Conservation (phyloP, 1,284 basidiomycete genomes). For the Lignosus rhinocerotis region DNA sequence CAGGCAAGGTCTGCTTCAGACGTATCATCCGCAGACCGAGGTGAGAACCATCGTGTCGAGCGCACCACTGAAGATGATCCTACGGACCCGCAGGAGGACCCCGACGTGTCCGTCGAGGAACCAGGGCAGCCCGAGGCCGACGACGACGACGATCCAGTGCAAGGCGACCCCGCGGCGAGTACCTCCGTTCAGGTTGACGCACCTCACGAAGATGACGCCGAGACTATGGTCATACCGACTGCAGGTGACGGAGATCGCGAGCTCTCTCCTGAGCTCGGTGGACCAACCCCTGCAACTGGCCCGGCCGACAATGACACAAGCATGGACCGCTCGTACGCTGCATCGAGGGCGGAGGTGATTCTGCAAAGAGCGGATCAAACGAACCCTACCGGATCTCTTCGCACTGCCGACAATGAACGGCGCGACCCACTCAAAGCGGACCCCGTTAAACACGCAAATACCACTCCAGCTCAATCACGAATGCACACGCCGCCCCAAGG, state of each 20-base stretch:
- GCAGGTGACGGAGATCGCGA: neutral
- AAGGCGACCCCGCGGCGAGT: neutral
- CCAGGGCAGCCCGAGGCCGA: neutral
- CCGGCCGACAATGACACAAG: too few relatives aligned
- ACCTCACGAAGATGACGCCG: neutral
- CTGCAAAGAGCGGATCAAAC: conserved; percentile 17
- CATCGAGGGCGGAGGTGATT: neutral
- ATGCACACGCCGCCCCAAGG: conserved; percentile 23
- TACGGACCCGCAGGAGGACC: conserved; percentile 14
- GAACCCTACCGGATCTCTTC: conserved; percentile 25
- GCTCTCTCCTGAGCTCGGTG: conserved; percentile 8
- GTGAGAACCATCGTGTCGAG: conserved; percentile 9
- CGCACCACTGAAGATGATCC: conserved; percentile 15
- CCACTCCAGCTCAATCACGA: conserved; percentile 23
- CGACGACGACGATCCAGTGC: too few relatives aligned
- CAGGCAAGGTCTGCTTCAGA: conserved; percentile 2
- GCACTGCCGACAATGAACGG: conserved; percentile 14
- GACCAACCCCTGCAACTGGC: neutral
- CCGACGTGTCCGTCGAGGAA: neutral
- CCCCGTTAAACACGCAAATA: conserved; percentile 29
- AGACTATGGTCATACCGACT: neutral
- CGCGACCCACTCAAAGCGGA: conserved; percentile 14
- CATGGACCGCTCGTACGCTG: too few relatives aligned
- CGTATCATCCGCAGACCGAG: conserved; percentile 5
- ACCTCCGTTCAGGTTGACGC: neutral